Evolutionary conservation across 805 yeast species (phyloP).

Genomic region (Starmerella ratchasimensis): DNA sequence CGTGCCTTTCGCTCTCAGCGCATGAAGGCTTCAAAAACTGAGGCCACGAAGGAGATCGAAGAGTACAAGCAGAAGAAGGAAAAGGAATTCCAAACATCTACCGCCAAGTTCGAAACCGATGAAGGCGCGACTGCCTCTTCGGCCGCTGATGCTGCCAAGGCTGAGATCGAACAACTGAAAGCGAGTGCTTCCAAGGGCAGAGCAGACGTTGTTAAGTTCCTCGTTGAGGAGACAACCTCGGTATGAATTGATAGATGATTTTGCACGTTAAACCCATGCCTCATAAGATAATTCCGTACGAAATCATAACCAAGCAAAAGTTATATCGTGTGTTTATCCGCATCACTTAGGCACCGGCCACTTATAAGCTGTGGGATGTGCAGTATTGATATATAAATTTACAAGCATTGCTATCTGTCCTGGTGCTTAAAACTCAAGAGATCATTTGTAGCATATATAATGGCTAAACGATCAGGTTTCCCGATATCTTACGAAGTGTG

Average conservation of each 20-base stretch:
- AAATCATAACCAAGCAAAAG: too few species aligned
- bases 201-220: constrained; percentile 52
- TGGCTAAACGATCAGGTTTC: too few species aligned
- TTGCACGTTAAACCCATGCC: too few species aligned
- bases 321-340: too few species aligned
- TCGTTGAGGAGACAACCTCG: constrained; percentile 36
- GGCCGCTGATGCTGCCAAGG: constrained; percentile 61
- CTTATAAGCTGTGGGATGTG: too few species aligned
- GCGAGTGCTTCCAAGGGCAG: constrained; percentile 44
- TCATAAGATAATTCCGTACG: too few species aligned
- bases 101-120: constrained; percentile 57
- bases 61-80: constrained; percentile 78
- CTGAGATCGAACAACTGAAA: constrained; percentile 57
- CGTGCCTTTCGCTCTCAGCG: constrained; percentile 57
- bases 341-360: too few species aligned
- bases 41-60: constrained; percentile 80
- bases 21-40: constrained; percentile 85
- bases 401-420: too few species aligned
- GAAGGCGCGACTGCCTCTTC: constrained; percentile 65
- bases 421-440: too few species aligned
- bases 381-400: too few species aligned
- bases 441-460: too few species aligned
- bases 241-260: constrained; percentile 1
- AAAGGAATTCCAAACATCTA: constrained; percentile 58
- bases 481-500: too few species aligned